Conservation (phyloP, 2,329 filamentous ascomycete genomes). For the Fusarium chaquense region DNA sequence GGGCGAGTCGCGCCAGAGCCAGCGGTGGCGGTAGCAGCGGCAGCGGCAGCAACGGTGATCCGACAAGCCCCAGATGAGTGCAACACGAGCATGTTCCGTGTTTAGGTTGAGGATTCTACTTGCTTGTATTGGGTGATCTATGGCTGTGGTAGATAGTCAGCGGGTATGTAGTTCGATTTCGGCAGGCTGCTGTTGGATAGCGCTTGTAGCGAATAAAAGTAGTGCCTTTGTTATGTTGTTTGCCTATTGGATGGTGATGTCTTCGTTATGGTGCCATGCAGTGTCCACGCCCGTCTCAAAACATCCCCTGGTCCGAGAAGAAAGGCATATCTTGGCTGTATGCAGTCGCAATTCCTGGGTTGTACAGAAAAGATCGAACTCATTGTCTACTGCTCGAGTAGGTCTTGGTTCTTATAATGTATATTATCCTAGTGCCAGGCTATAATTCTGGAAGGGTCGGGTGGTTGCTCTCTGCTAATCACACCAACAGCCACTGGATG, state of each 20-base stretch:
- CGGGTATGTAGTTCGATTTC: slow-evolving; percentile 32
- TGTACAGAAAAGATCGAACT: background rate
- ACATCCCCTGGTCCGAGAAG: background rate
- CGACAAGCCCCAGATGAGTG: slow-evolving; percentile 59
- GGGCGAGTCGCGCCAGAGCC: slow-evolving; percentile 45
- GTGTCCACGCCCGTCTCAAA: background rate
- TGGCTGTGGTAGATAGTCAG: slow-evolving; percentile 15
- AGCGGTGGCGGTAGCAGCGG: slow-evolving; percentile 60
- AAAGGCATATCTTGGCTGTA: too few species aligned
- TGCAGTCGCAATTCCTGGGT: background rate
- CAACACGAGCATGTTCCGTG: background rate
- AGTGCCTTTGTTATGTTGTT: slow-evolving; percentile 45
- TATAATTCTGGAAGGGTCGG: background rate
- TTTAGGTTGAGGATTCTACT: slow-evolving; percentile 2
- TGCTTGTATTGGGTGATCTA: background rate
- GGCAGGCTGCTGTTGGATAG: slow-evolving; percentile 45
- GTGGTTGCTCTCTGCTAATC: background rate
- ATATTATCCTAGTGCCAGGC: background rate
- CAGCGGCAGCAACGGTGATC: slow-evolving; percentile 64
- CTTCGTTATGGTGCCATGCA: background rate
- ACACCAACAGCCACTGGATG: background rate
- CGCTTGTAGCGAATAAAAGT: slow-evolving; percentile 46
- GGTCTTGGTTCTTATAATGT: too few species aligned
- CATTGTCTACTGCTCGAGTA: too few species aligned
- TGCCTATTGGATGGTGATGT: background rate